Evolutionary conservation across 192 early-diverging fungal species (phyloP).

Genomic region (Rhizophagus clarus): DNA sequence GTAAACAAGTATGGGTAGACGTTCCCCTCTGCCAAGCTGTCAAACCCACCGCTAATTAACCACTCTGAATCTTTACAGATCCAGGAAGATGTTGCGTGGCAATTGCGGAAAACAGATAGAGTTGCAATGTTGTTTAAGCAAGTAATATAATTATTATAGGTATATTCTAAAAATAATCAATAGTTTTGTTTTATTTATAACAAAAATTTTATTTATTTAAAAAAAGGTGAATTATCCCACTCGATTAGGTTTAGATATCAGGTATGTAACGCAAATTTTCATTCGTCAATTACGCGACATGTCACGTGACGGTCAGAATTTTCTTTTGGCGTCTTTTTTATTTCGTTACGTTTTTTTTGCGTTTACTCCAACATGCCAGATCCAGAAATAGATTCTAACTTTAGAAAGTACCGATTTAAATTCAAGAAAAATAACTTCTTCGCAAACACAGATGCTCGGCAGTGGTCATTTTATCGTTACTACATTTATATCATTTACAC

Average conservation of each 20-base stretch:
- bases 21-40: slow-evolving; percentile 22
- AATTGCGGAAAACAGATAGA: background rate
- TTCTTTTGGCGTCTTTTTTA: no score
- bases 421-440: background rate
- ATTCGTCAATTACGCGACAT: no score
- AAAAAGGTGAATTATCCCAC: no score
- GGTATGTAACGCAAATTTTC: no score
- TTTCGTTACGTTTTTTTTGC: no score
- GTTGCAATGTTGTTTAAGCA: background rate
- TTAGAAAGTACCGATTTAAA: background rate
- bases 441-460: background rate
- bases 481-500: slow-evolving; percentile 7
- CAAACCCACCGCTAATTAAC: slow-evolving; percentile 11
- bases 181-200: no score
- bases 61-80: background rate
- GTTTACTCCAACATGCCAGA: slow-evolving; percentile 4
- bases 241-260: no score
- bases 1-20: slow-evolving; percentile 12
- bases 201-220: no score
- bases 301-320: no score
- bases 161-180: no score
- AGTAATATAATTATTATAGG: no score
- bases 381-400: background rate
- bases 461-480: background rate
- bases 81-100: slow-evolving; percentile 12